phyloP scores from a whole-genome alignment of 1,284 basidiomycete genomes.

The Apiotrichum akiyoshidainum region DNA sequence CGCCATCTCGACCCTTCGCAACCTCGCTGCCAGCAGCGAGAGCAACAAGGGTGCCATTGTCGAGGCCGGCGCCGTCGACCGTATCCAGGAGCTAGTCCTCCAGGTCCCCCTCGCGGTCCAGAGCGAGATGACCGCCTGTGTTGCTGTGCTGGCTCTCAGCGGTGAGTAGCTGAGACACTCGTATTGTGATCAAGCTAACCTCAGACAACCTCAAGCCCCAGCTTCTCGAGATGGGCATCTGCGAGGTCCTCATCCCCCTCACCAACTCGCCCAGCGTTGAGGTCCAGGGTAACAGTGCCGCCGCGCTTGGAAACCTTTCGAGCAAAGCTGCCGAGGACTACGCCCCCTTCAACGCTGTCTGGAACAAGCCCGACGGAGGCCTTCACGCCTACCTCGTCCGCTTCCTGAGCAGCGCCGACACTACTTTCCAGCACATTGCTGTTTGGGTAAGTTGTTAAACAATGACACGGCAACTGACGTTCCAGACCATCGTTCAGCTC shows the following conservation, averaged over 20 bases:
- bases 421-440: constrained; percentile 99
- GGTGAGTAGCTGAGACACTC: constrained; percentile 55
- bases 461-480: constrained; percentile 3
- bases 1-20: constrained; percentile 96
- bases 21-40: constrained; percentile 94
- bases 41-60: constrained; percentile 99
- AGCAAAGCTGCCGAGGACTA: constrained; percentile 95
- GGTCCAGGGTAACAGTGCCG: constrained; percentile 97
- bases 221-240: constrained; percentile 95
- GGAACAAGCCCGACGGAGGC: constrained; percentile 96
- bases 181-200: not conserved
- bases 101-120: constrained; percentile 95
- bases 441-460: constrained; percentile 64
- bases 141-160: constrained; percentile 88
- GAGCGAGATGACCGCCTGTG: constrained; percentile 99
- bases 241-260: constrained; percentile 93
- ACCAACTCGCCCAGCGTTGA: constrained; percentile 95
- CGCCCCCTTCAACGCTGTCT: constrained; percentile 94
- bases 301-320: constrained; percentile 93
- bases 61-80: constrained; percentile 95
- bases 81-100: constrained; percentile 94
- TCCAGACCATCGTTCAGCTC: constrained; percentile 83
- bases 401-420: constrained; percentile 89
- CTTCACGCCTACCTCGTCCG: constrained; percentile 93
- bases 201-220: constrained; percentile 91